These are phyloP conservation scores for Cytidiella melzeri DNA, from an alignment of 768 basidiomycete genomes.

Conservation along the genomic window DNA sequence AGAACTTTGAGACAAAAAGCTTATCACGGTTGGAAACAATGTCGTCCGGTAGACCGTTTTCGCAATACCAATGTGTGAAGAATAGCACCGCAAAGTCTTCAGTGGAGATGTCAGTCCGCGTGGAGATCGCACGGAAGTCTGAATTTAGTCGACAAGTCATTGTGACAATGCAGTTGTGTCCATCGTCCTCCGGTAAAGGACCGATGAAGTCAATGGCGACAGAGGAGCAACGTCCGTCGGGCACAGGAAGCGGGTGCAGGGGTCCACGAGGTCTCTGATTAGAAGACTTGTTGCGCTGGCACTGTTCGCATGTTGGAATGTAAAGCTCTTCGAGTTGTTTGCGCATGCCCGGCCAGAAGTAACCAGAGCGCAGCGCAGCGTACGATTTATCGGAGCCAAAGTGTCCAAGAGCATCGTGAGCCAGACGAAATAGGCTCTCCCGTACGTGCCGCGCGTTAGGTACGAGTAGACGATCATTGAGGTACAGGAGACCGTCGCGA, in stretches of 20 bases:
- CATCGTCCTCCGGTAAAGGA: constrained; percentile 22
- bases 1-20: constrained; percentile 27
- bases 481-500: constrained; percentile 13
- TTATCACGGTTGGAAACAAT: constrained; percentile 28
- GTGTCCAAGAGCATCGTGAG: constrained; percentile 18
- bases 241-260: constrained; percentile 17
- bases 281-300: constrained; percentile 29
- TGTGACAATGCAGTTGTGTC: constrained; percentile 20
- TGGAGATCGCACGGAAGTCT: constrained; percentile 13
- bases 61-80: constrained; percentile 25
- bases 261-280: constrained; percentile 19
- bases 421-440: constrained; percentile 13
- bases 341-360: constrained; percentile 27
- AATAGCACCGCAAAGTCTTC: constrained; percentile 16
- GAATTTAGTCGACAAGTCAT: constrained; percentile 18
- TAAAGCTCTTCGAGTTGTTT: constrained; percentile 24
- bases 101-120: constrained; percentile 9
- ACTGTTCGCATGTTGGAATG: constrained; percentile 26
- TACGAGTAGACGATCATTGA: constrained; percentile 17
- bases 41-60: constrained; percentile 24
- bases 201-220: constrained; percentile 27
- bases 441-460: constrained; percentile 10
- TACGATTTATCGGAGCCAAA: constrained; percentile 19
- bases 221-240: constrained; percentile 14
- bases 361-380: constrained; percentile 8